Percentiles rank a stretch among this genome's conserved stretches.
phyloP scores from a whole-genome alignment of 1,139 yeast species.

The Taphrina pruni region DNA sequence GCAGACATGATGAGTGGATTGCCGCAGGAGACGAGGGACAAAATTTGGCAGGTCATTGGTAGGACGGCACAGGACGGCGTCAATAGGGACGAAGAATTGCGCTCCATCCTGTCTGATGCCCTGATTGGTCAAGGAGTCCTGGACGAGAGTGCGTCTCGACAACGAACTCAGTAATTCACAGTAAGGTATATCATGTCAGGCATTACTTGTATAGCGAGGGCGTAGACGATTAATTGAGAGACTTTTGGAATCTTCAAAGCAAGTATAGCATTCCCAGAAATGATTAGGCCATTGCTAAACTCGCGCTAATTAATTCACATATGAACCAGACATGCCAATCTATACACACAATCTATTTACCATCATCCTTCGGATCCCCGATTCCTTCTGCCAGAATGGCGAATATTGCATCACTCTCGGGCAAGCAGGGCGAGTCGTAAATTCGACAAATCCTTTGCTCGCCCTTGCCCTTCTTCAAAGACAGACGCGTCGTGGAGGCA shows the following conservation, averaged over 20 bases:
- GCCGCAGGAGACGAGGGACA: slow-evolving; percentile 25
- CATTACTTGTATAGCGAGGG: background rate
- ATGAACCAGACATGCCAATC: background rate
- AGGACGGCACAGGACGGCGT: slow-evolving; percentile 31
- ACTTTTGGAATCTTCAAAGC: background rate
- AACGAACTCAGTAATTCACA: slow-evolving; percentile 6
- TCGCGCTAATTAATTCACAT: slow-evolving; percentile 5
- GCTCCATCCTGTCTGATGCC: slow-evolving; percentile 23
- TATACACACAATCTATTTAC: slow-evolving; percentile 1
- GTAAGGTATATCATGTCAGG: background rate
- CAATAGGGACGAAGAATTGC: slow-evolving; percentile 28
- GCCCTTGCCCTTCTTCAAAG: slow-evolving; percentile 86
- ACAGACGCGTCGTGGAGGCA: slow-evolving; percentile 89
- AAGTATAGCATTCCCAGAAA: background rate
- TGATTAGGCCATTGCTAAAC: slow-evolving; percentile 12
- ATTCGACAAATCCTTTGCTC: slow-evolving; percentile 93
- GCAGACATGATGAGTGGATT: slow-evolving; percentile 20
- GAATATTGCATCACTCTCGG: slow-evolving; percentile 92
- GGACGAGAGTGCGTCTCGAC: background rate
- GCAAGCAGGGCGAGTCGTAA: slow-evolving; percentile 93
- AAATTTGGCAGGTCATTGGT: slow-evolving; percentile 18
- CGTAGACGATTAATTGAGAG: background rate
- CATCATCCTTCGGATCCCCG: slow-evolving; percentile 74
- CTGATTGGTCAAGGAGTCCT: slow-evolving; percentile 10
- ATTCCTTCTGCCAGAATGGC: slow-evolving; percentile 97